Evolutionary conservation across 768 basidiomycete genomes (phyloP), one percentile per base, ranked within the genome.

Genomic region (Rhodosporidiobolus sp.): DNA sequence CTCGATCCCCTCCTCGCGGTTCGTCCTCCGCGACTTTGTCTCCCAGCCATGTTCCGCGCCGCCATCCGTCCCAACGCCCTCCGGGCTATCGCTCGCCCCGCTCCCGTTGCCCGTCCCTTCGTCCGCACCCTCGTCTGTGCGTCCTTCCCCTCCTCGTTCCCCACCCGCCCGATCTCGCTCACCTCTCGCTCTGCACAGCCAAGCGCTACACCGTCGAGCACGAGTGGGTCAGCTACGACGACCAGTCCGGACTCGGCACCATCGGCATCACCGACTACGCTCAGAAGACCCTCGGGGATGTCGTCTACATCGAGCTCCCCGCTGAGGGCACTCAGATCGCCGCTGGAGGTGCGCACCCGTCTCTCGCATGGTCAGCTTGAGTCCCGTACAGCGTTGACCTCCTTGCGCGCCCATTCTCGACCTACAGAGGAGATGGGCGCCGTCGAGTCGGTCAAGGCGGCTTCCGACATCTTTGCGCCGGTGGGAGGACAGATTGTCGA

Each of bases 281-380:
- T 3, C 93, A 97, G 81, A 85, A 88, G 60, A 88, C 88, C 46
- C 86, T 99, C 5, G 96, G 96, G 45, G 96, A 99, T 80, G 92
- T 98, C 63, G 96, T 98, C 58, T 99, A 91, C 82, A 94, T 98
- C 59, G 96, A 98, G 81, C 85, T 99, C 59, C 91, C 92, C 2
- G 77, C 79, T 17, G 79, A 85, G 16, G 93, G 90, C 9, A 83
- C 85, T 0, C 80, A 86, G 69, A 83, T 97, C 65, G 79, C 79
- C 14, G 84, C 89, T 81, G 91, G 90, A 77, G 91, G 94, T 94
- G 76, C 77, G 92, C 35, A 28, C 35, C 22, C 60, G 32, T 56
- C 56, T 28, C 32, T 28, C 24, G 30, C 26, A 26, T 49, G n/a
- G 26, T 48, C 49, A 12, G 14, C 28, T 35, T 55, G 35, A 53